These are phyloP conservation scores for Carallia pectinifolia DNA, from an alignment of 345 rosid species.

Conservation along the genomic window DNA sequence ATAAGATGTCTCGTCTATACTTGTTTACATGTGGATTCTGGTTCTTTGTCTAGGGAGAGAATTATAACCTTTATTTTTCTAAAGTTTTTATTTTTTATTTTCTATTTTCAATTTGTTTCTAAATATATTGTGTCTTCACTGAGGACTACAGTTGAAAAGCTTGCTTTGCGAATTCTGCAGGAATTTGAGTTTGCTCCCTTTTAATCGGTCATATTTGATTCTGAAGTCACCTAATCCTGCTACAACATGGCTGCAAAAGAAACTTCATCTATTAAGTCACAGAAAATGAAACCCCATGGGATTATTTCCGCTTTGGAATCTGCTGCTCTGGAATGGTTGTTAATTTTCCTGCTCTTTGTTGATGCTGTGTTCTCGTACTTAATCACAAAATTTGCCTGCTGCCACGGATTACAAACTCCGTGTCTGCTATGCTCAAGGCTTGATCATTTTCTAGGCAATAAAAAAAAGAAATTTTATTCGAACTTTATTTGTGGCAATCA, in stretches of 20 bases:
- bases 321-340: constrained; percentile 77
- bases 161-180: constrained; percentile 23
- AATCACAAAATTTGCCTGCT: constrained; percentile 61
- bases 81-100: background rate
- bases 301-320: constrained; percentile 53
- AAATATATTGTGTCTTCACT: constrained; percentile 11
- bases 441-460: constrained; percentile 66
- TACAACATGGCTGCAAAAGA: constrained; percentile 47
- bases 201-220: constrained; percentile 7
- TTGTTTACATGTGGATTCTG: constrained; percentile 6
- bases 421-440: constrained; percentile 86
- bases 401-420: constrained; percentile 58
- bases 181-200: constrained; percentile 23
- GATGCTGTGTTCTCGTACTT: constrained; percentile 62
- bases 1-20: background rate
- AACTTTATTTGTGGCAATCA: constrained; percentile 75
- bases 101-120: background rate
- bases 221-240: constrained; percentile 16
- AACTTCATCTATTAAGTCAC: constrained; percentile 42
- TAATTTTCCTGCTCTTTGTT: constrained; percentile 61
- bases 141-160: constrained; percentile 29
- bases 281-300: constrained; percentile 30
- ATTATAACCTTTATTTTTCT: background rate
- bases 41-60: background rate
- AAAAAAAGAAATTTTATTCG: constrained; percentile 48